Evolutionary conservation across 2,329 filamentous ascomycete genomes (phyloP), one percentile per base, ranked within the genome.

Genomic region (Zasmidium citrigriseum): DNA sequence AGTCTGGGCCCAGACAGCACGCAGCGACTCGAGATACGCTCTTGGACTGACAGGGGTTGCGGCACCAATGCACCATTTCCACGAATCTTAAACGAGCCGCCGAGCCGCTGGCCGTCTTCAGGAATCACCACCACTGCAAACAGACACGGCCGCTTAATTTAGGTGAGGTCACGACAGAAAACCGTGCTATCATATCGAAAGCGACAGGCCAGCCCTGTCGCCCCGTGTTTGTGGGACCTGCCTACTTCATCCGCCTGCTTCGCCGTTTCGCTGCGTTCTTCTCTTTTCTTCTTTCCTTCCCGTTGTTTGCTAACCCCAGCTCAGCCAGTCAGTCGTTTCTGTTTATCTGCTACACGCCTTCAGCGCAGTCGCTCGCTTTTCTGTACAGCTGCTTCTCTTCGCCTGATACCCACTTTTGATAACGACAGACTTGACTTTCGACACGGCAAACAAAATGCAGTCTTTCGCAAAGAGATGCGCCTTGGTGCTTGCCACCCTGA

Each of bases 401-500:
- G 23, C 21, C 38, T 25, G 20, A 45, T 45, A 53, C 50, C 50
- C 50, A 53, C 50, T 45, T 52, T 45, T n/a, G 20, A 47, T 47
- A 22, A 24, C 34, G 20, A 18, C 34, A 27, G 34, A 41, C 18
- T 18, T 18, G 23, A 45, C 20, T 29, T 44, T 23, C 27, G 52
- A 18, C 38, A 29, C 47, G 10, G 9, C 2, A 49, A 16, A 18
- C 34, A 52, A 46, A 14, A 52, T 60, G 57, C 48, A 52, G 21
- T 54, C 45, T 24, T 51, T 61, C 53, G 49, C 52, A 29, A 27
- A 44, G 47, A 46, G 44, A 52, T 57, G 46, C 41, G 50, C 54
- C 22, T 16, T 51, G 18, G 52, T 56, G 5, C 52, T 62, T 46
- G 59, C 60, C 45, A 44, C 58, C 24, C 48, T 64, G 23, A 25